Evolutionary conservation across 164 flowering plant genomes (phyloP).

Genomic region (Vitis labrusca): DNA sequence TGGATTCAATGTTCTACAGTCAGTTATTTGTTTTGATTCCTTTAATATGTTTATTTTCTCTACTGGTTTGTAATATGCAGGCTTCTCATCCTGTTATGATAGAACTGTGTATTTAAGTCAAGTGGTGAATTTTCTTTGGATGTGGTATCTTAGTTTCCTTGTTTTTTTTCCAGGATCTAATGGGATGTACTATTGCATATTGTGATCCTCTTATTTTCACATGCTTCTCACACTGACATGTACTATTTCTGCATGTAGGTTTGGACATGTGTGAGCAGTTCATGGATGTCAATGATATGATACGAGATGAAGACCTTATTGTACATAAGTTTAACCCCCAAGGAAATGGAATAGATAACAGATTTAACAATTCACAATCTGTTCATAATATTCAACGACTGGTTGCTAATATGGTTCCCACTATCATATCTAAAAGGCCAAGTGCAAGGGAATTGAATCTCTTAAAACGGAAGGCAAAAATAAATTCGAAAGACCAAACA

Average conservation of each 20-base stretch:
- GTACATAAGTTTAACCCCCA: slow-evolving; percentile 44
- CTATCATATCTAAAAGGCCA: slow-evolving; percentile 62
- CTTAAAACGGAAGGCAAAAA: slow-evolving; percentile 90
- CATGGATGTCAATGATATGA: slow-evolving; percentile 97
- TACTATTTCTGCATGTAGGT: slow-evolving; percentile 44
- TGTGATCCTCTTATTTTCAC: background rate
- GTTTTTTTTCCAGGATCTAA: no score
- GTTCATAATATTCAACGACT: slow-evolving; percentile 53
- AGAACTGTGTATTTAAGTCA: no score
- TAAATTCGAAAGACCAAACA: slow-evolving; percentile 69
- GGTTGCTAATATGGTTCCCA: slow-evolving; percentile 76
- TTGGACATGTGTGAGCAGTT: slow-evolving; percentile 94
- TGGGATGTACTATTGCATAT: background rate
- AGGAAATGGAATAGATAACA: slow-evolving; percentile 52
- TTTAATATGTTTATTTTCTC: no score
- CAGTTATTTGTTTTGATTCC: no score
- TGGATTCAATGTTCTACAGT: no score
- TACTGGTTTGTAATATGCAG: no score
- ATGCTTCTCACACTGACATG: slow-evolving; percentile 7
- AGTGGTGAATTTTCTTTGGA: no score
- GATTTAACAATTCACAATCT: slow-evolving; percentile 45
- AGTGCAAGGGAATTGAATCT: slow-evolving; percentile 94
- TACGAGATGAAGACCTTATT: slow-evolving; percentile 91
- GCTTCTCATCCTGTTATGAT: no score
- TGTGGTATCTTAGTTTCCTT: no score